These are phyloP conservation scores for Botrytis fabae DNA, from an alignment of 2,329 filamentous ascomycete species.

Conservation along the genomic window DNA sequence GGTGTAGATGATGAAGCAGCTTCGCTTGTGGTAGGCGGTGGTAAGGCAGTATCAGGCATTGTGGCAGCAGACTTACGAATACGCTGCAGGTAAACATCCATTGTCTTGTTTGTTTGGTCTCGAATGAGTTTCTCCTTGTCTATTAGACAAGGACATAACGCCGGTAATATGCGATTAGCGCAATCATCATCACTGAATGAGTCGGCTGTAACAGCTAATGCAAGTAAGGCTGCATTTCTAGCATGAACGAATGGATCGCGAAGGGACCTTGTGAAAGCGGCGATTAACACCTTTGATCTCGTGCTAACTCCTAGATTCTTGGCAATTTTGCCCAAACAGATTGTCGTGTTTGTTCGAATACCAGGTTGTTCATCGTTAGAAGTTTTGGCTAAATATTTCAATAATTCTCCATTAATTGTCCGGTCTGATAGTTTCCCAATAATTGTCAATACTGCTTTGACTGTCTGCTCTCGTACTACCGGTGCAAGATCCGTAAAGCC, in stretches of 20 bases:
- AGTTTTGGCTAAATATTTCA: constrained; percentile 89
- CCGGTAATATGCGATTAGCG: constrained; percentile 78
- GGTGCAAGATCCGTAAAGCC: constrained; percentile 92
- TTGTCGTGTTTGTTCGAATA: constrained; percentile 96
- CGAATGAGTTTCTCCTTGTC: constrained; percentile 96
- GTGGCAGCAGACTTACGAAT: constrained; percentile 74
- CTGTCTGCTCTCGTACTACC: constrained; percentile 89
- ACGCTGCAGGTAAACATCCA: constrained; percentile 81
- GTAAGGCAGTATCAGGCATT: constrained; percentile 79
- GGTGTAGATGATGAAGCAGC: constrained; percentile 52
- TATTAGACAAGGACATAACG: constrained; percentile 78
- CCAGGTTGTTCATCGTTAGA: constrained; percentile 97
- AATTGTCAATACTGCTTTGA: constrained; percentile 88
- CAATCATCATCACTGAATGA: constrained; percentile 89
- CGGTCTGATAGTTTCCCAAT: constrained; percentile 89
- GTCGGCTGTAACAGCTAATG: constrained; percentile 80
- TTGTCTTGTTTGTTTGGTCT: constrained; percentile 85
- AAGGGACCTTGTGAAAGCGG: constrained; percentile 85
- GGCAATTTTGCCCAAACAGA: constrained; percentile 94
- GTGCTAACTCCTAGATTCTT: constrained; percentile 79
- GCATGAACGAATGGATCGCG: constrained; percentile 95
- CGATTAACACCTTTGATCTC: constrained; percentile 85
- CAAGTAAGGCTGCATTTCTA: constrained; percentile 83
- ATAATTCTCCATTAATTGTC: constrained; percentile 87
- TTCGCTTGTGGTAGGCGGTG: constrained; percentile 58